A percentile compares a stretch with the other conserved stretches of the same genome.
Evolutionary conservation across 495 filamentous ascomycete genomes (phyloP).

Genomic region (Podospora comata): DNA sequence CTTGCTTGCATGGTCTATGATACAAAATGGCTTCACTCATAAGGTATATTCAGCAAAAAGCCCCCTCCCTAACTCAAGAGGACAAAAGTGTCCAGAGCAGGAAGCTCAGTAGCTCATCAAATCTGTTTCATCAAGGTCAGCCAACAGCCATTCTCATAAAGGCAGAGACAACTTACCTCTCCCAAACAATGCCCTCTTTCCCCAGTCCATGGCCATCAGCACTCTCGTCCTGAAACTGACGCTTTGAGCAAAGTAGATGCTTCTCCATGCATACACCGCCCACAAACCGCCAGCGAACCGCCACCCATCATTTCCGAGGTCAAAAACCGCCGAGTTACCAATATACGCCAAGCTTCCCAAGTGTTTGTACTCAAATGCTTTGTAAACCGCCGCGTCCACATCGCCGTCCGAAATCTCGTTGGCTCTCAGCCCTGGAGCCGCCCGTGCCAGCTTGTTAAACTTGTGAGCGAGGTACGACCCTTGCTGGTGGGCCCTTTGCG

Average conservation of each 20-base stretch:
- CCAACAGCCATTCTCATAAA: not conserved
- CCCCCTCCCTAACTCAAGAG: too few relatives aligned
- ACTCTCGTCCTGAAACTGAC: slow-evolving; percentile 87
- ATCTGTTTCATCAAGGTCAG: slow-evolving; percentile 45
- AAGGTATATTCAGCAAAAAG: too few relatives aligned
- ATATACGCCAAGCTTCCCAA: slow-evolving; percentile 92
- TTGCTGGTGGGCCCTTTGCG: slow-evolving; percentile 97
- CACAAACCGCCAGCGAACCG: slow-evolving; percentile 74
- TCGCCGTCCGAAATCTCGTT: slow-evolving; percentile 88
- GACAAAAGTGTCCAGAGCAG: not conserved
- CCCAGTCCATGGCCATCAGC: slow-evolving; percentile 97
- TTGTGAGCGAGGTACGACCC: slow-evolving; percentile 91
- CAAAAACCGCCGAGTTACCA: slow-evolving; percentile 93
- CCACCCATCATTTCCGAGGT: slow-evolving; percentile 68
- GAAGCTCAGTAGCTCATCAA: slow-evolving; percentile 60
- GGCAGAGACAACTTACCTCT: slow-evolving; percentile 62
- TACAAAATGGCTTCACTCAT: not conserved
- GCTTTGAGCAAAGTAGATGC: slow-evolving; percentile 96
- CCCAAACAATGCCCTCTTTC: slow-evolving; percentile 90
- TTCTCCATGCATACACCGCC: slow-evolving; percentile 95
- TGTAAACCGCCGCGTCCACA: slow-evolving; percentile 88
- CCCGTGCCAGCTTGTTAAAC: slow-evolving; percentile 85
- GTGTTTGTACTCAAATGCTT: slow-evolving; percentile 92
- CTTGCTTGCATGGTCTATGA: not conserved
- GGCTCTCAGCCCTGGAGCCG: slow-evolving; percentile 67